Evolutionary conservation across 2,329 filamentous ascomycete species (phyloP).

Genomic region (Fusarium concolor): DNA sequence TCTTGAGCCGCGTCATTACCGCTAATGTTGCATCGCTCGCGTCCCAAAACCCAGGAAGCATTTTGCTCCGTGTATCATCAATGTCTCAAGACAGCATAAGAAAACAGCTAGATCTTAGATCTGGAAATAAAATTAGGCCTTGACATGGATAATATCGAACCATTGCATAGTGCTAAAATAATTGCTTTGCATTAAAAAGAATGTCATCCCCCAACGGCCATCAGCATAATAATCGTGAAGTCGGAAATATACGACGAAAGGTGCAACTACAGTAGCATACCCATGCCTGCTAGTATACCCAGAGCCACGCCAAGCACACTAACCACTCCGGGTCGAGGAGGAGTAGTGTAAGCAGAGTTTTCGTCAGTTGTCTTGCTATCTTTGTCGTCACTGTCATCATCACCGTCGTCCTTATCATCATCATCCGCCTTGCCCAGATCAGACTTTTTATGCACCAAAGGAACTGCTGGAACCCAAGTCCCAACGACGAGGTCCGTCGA

Average conservation of each 20-base stretch:
- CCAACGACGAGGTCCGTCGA: neutral
- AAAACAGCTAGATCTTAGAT: neutral
- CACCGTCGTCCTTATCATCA: neutral
- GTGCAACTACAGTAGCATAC: slow-evolving; percentile 5
- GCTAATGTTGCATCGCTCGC: neutral
- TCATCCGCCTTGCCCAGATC: neutral
- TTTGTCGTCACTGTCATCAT: neutral
- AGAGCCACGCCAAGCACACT: slow-evolving; percentile 1
- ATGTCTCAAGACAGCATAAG: neutral
- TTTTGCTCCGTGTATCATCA: neutral
- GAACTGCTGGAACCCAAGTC: slow-evolving; percentile 6
- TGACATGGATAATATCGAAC: neutral
- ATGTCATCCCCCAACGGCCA: neutral
- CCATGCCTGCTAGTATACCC: slow-evolving; percentile 8
- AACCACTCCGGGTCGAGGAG: neutral
- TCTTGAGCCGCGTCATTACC: neutral
- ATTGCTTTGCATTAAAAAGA: neutral
- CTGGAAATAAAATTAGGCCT: too few species aligned
- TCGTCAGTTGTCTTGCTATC: neutral
- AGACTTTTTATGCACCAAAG: neutral
- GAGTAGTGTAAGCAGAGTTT: neutral
- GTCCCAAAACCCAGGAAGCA: neutral
- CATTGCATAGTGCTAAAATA: neutral
- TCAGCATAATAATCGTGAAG: neutral
- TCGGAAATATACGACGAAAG: neutral